Percentiles rank a stretch among this genome's conserved stretches.
phyloP scores from a whole-genome alignment of 2,329 filamentous ascomycete species.

The Cadophora luteo-olivacea region DNA sequence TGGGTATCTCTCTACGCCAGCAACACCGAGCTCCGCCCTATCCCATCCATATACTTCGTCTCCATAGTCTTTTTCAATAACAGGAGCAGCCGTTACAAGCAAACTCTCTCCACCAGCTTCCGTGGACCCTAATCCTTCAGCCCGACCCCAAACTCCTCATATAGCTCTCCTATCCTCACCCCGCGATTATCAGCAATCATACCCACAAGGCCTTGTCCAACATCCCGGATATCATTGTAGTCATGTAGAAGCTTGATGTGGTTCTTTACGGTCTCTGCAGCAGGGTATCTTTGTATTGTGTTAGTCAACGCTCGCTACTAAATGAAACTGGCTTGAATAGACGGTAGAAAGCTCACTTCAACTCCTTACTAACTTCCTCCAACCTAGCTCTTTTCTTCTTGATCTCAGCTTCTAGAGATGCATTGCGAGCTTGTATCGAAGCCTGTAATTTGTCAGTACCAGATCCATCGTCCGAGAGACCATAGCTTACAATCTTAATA shows the following conservation, averaged over 20 bases:
- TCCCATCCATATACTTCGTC: neutral
- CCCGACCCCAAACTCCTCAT: conserved; percentile 45
- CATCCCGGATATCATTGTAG: conserved; percentile 76
- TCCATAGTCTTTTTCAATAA: neutral
- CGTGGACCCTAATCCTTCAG: conserved; percentile 39
- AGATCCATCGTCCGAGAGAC: neutral
- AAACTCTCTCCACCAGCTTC: neutral
- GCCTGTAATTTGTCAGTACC: conserved; percentile 28
- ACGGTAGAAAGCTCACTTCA: too few species aligned
- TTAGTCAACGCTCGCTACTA: too few species aligned
- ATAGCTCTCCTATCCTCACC: conserved; percentile 47
- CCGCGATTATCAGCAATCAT: conserved; percentile 71
- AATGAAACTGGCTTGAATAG: too few species aligned
- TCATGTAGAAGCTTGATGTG: conserved; percentile 71
- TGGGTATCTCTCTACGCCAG: conserved; percentile 34
- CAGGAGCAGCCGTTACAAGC: neutral
- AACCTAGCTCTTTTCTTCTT: conserved; percentile 44
- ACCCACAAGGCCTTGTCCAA: conserved; percentile 69
- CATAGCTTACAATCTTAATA: conserved; percentile 42
- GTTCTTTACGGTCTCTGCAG: conserved; percentile 59
- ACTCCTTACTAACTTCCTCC: conserved; percentile 44
- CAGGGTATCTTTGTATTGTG: conserved; percentile 31
- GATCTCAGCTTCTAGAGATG: conserved; percentile 49
- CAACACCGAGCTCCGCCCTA: conserved; percentile 10
- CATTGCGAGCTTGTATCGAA: conserved; percentile 52